Evolutionary conservation across 2,329 filamentous ascomycete genomes (phyloP), one percentile per base, ranked within the genome.

Genomic region (Colletotrichum sp.): DNA sequence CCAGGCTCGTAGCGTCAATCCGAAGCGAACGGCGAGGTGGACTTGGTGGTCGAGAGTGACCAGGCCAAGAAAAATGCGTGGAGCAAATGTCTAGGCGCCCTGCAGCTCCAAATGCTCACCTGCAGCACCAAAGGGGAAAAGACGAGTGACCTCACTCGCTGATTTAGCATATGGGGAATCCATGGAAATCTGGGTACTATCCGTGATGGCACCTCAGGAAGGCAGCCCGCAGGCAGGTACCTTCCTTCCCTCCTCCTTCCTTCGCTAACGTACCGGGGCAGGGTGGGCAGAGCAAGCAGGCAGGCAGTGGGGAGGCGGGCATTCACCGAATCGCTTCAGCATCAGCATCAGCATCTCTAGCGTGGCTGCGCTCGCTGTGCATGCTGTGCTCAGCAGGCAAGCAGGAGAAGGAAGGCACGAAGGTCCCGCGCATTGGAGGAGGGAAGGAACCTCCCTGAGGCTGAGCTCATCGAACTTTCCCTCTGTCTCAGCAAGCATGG

Each of bases 81-180:
- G 24, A 57, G 9, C 52, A 24, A 57, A 28, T 24, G 69, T 66
- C 68, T 67, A 72, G 69, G 69, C 69, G 62, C 52, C 52, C 28
- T 59, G 60, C 28, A 55, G 68, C 68, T 62, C 44, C 59, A 62
- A n/a, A 32, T 62, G 59, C 57, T 66, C 34, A 62, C 52, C 32
- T 57, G 49, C 32, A 67, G 65, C 62, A 59, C 60, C 34, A 36
- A 65, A 63, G 30, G 55, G 71, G 65, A 39, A 64, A 24, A 15
- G 39, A 64, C 71, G 34, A 10, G 71, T 73, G 66, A 73, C 71
- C 71, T 73, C 71, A 73, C 57, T 73, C 18, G 32, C 28, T 64
- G n/a, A 49, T 66, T 66, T 66, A 28, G 44, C 44, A 49, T 32
- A 36, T 64, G 36, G 59, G 63, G 63, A 49, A 65, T 30, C 63